Percentiles rank a stretch among this genome's conserved stretches.
These are phyloP conservation scores for Reticulascus tulasneorum DNA, from an alignment of 2,329 filamentous ascomycete genomes.

Conservation along the genomic window DNA sequence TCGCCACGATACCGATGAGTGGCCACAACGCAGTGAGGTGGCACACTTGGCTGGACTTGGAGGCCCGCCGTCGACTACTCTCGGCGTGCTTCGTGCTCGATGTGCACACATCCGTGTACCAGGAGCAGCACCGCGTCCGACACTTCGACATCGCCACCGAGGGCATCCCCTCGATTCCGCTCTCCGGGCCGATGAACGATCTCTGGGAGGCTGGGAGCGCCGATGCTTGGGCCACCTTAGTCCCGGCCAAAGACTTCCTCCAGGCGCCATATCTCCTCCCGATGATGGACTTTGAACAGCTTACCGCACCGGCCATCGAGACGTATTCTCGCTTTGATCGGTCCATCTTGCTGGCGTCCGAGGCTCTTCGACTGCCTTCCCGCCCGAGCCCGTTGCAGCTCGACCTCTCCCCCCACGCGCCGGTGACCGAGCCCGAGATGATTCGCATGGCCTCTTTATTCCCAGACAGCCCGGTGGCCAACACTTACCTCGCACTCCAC, in stretches of 20 bases:
- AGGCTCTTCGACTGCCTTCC: conserved; percentile 33
- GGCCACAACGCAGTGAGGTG: conserved; percentile 35
- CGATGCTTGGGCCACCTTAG: conserved; percentile 41
- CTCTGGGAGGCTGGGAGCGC: conserved; percentile 47
- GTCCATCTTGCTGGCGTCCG: conserved; percentile 34
- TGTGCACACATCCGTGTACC: conserved; percentile 50
- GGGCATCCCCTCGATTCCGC: conserved; percentile 37
- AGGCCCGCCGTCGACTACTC: conserved; percentile 51
- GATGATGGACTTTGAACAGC: conserved; percentile 21
- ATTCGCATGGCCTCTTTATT: conserved; percentile 38
- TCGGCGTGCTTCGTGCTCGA: conserved; percentile 55
- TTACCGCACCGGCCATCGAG: conserved; percentile 32
- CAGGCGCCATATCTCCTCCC: conserved; percentile 7
- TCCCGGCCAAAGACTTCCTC: conserved; percentile 18
- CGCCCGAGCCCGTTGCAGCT: conserved; percentile 24
- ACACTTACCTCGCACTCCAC: conserved; percentile 54
- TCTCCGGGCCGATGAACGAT: conserved; percentile 37
- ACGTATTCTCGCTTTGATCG: conserved; percentile 33
- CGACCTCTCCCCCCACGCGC: conserved; percentile 19
- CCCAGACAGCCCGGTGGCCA: conserved; percentile 38
- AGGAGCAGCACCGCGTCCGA: conserved; percentile 39
- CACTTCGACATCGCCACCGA: conserved; percentile 32
- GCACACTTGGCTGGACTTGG: conserved; percentile 48
- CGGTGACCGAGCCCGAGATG: conserved; percentile 18
- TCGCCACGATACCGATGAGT: conserved; percentile 16